Percentiles rank a stretch among this genome's conserved stretches.
These are phyloP conservation scores for Trichoderma erinaceum DNA, from an alignment of 495 filamentous ascomycete species.

Conservation along the genomic window DNA sequence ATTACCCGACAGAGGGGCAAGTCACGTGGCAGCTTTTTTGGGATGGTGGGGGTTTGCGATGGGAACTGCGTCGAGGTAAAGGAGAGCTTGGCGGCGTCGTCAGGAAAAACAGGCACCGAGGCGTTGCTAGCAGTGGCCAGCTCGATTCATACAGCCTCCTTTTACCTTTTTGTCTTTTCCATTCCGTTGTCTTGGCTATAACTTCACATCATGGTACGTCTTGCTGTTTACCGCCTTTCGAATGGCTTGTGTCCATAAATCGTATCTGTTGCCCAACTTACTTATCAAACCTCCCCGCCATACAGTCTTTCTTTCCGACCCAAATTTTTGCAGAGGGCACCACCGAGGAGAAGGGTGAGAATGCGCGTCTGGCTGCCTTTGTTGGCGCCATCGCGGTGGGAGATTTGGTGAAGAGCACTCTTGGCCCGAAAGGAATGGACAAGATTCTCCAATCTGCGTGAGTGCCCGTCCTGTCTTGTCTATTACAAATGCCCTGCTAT, in stretches of 20 bases:
- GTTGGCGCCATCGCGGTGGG: constrained; percentile 97
- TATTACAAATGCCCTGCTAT: constrained; percentile 5
- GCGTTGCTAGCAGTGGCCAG: constrained; percentile 3
- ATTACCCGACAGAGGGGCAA: constrained; percentile 12
- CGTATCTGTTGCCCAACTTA: constrained; percentile 8
- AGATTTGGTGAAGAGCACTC: constrained; percentile 91
- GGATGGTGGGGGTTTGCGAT: constrained; percentile 7
- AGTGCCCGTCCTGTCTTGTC: not conserved
- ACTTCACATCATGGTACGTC: not conserved
- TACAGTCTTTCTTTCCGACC: constrained; percentile 66
- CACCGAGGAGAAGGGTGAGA: constrained; percentile 97
- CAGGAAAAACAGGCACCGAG: constrained; percentile 5
- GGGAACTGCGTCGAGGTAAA: not conserved
- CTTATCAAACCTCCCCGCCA: constrained; percentile 28
- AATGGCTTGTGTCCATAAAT: not conserved
- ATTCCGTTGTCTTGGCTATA: not conserved
- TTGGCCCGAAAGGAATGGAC: constrained; percentile 98
- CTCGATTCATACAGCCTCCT: constrained; percentile 13
- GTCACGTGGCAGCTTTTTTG: constrained; percentile 15
- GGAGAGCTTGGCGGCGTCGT: constrained; percentile 1
- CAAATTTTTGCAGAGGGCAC: constrained; percentile 98
- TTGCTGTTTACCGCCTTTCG: constrained; percentile 5
- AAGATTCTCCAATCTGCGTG: constrained; percentile 98
- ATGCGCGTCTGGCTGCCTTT: constrained; percentile 94
- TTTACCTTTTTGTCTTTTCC: not conserved